Evolutionary conservation across 2,329 filamentous ascomycete species (phyloP).

Genomic region (Scedosporium apiospermum): DNA sequence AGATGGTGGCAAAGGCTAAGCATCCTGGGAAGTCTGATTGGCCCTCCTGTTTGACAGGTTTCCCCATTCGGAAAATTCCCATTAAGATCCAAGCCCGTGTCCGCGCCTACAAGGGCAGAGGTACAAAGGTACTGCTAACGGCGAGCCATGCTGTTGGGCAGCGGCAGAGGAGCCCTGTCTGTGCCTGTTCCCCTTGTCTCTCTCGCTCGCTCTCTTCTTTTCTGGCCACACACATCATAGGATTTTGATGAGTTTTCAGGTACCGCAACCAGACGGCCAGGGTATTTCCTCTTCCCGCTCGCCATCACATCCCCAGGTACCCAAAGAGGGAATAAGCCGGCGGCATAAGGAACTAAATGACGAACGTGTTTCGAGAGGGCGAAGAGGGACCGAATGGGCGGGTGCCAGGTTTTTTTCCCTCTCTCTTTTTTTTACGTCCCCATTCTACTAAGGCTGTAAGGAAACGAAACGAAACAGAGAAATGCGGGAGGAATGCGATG

Average conservation of each 20-base stretch:
- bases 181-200: neutral
- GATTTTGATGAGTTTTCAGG: neutral
- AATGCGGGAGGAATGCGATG: neutral
- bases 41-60: neutral
- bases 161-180: neutral
- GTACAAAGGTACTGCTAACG: neutral
- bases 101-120: neutral
- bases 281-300: neutral
- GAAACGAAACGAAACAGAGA: neutral
- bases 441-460: neutral
- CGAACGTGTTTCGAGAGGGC: neutral
- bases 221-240: neutral
- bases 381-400: too few relatives aligned
- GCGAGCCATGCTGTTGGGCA: neutral
- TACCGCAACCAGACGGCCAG: neutral
- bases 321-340: neutral
- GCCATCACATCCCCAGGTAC: neutral
- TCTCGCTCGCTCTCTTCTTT: neutral
- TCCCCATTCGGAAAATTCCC: neutral
- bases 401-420: too few relatives aligned
- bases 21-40: neutral
- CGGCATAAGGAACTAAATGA: conserved; percentile 1
- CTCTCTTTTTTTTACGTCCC: neutral
- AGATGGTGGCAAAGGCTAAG: neutral
- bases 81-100: neutral